Base-by-base conservation (phyloP, 768 basidiomycete genomes). In the Lactarius akahatsu region DNA sequence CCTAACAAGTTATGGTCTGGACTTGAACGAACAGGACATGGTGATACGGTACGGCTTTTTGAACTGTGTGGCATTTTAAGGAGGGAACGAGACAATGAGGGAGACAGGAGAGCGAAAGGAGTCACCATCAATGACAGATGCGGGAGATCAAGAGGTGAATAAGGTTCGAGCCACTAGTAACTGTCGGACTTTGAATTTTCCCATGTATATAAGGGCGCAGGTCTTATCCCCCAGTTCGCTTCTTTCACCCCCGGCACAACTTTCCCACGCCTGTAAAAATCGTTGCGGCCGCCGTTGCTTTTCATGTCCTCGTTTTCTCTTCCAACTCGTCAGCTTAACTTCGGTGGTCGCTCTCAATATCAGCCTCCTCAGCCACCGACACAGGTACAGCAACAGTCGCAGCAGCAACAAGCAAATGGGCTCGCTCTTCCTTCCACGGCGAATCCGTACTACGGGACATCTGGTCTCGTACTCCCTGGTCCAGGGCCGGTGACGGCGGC, bases 321-420 rank as follows among this genome's bases (percentile, higher is more conserved):
- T 62, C 89, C 90, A 69, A 85, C 90, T 67, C 90, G 90, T 72
- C 90, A 89, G 72, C 84, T 92, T 71, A 91, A 85, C 61, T 90
- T 92, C 73, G 88, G 87, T 65, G 88, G 87, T 63, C 85, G 90
- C 65, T 78, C 88, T 59, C 85, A 83, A 69, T 71, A 73, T 36
- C 70, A 72, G 38, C 71, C 71, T 11, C 65, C 72, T 64, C 80
- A 78, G 63, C 73, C 78, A 43, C 79, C 77, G 60, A 76, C 77
- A 70, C 76, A 78, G 40, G 78, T 81, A 55, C 79, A 78, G 57
- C 78, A 77, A 69, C 78, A 77, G 43, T 77, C 77, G 32, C 76
- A 74, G 61, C 57, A 68, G 57, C 62, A 78, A 13, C 73, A 2
- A 79, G 36, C 80, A 20, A 78, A 86, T 55, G 86, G 88, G 8